Evolutionary conservation across 352 stramenopile species (phyloP), one percentile per base, ranked within the genome.

Genomic region (Phytophthora ramorum): DNA sequence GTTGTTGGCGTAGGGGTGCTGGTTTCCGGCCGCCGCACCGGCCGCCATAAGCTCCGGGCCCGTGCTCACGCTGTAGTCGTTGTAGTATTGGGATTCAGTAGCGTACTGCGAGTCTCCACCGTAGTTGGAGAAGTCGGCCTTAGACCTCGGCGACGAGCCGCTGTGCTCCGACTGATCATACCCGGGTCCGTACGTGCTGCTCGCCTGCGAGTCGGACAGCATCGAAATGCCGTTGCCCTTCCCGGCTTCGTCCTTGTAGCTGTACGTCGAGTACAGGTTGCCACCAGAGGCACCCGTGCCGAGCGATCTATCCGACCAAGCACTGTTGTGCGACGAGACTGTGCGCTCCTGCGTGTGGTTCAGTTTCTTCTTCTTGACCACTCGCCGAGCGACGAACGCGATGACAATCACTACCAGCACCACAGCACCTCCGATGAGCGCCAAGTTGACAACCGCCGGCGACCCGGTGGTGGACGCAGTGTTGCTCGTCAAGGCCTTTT

Each of bases 371-470:
- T 68, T 79, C 45, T 58, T 73, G 22, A 58, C 13, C 8, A 76
- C 48, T 1, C 75, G 76, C 26, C 66, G 76, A 10, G 71, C 60
- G 20, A 93, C 69, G 51, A 93, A 90, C 3, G 82, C 22, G 6
- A 73, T 59, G 10, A 91, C 65, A 28, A 89, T 57, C 17, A 88
- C 43, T 12, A 80, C 68, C 12, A 78, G 76, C 19, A 81, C 48
- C 14, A 73, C 69, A 0, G 71, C 79, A 2, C 59, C 80, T 48
- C 68, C 52, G 28, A 91, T 71, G 45, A 92, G 73, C 1, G 61
- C 73, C 26, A 88, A 67, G 50, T 83, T 88, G 14, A 87, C 51
- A 34, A 67, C 57, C 14, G 60, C 32, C 0, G 75, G 75, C 0
- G 79, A 84, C 1, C 41, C 45, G 22, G 17, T 56, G 1, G 48